phyloP scores from a whole-genome alignment of 1,284 basidiomycete genomes.

The Trichosporon sp. region DNA sequence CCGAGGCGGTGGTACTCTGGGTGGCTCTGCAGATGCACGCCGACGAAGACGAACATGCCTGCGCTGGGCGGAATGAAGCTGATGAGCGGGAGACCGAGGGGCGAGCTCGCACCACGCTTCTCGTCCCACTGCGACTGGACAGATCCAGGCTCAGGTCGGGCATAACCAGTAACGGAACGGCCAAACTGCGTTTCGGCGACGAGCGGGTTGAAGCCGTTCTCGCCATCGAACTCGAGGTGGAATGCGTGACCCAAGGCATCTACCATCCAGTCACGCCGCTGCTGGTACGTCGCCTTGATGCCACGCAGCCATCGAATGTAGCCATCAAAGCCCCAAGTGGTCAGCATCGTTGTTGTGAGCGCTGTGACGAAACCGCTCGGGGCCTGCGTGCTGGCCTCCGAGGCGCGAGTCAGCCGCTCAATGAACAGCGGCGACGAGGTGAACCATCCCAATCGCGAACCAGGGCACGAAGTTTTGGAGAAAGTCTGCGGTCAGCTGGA shows the following conservation, averaged over 20 bases:
- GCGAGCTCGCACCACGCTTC: constrained; percentile 45
- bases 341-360: constrained; percentile 59
- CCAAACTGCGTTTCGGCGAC: constrained; percentile 21
- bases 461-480: constrained; percentile 74
- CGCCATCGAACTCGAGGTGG: constrained; percentile 41
- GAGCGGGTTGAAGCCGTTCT: constrained; percentile 13
- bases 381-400: constrained; percentile 65
- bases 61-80: constrained; percentile 63
- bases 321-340: constrained; percentile 62
- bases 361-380: constrained; percentile 64
- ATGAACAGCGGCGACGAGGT: constrained; percentile 54
- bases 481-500: constrained; percentile 52
- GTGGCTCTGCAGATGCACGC: constrained; percentile 60
- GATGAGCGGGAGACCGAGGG: constrained; percentile 49
- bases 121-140: constrained; percentile 40
- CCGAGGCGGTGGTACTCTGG: constrained; percentile 50
- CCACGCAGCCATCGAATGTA: constrained; percentile 71
- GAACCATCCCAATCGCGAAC: constrained; percentile 71
- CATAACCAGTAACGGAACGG: constrained; percentile 20
- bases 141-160: constrained; percentile 8
- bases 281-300: constrained; percentile 47
- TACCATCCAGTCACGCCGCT: constrained; percentile 47
- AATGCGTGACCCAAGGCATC: constrained; percentile 45
- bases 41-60: constrained; percentile 55
- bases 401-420: constrained; percentile 67